Base-by-base conservation (phyloP, 768 basidiomycete genomes). In the Strobilomyces dryophilus region DNA sequence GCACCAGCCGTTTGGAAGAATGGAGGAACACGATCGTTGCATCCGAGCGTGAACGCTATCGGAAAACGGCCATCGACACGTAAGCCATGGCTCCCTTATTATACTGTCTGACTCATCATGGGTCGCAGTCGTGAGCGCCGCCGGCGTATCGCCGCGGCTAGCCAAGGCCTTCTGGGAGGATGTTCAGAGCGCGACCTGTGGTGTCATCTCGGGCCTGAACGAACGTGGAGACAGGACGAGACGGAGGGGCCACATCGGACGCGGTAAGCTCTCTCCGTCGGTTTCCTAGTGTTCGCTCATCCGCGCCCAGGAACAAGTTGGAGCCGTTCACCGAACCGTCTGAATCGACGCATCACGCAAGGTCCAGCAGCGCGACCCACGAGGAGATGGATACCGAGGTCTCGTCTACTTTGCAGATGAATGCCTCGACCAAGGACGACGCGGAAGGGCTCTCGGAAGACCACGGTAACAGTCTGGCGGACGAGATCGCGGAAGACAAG, bases 191-290 rank as follows among this genome's bases (percentile, higher is more conserved):
- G 89, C 20, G 92, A 92, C 0, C 64, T 95, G 12, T 95, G 94
- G 93, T 82, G 85, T 2, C 76, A 79, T 41, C 67, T 76, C 15
- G 74, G 74, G 37, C 71, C 63, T 3, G 71, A 73, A 21, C 71
- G 71, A 8, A 60, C 78, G 11, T 95, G 94, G 94, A 74, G 85
- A 31, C 69, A 95, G 42, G 94, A 95, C 56, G 93, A 95, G 61
- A 94, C 92, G 2, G 94, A 97, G 62, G 94, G 93, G 1, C 93
- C 92, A 1, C 79, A 89, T 60, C 81, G 93, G 44, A 87, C 90
- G 49, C 76, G 93, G 92, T 92, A 61, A 27, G 77, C 58, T 1
- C 8, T 37, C 5, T 8, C 15, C 20, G 8, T 17, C 3, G 9
- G 6, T 8, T 42, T 34, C 14, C 43, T 15, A 5, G 11, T 15